Conservation (phyloP, 148 eudicot genomes). For the Polygonum aviculare region DNA sequence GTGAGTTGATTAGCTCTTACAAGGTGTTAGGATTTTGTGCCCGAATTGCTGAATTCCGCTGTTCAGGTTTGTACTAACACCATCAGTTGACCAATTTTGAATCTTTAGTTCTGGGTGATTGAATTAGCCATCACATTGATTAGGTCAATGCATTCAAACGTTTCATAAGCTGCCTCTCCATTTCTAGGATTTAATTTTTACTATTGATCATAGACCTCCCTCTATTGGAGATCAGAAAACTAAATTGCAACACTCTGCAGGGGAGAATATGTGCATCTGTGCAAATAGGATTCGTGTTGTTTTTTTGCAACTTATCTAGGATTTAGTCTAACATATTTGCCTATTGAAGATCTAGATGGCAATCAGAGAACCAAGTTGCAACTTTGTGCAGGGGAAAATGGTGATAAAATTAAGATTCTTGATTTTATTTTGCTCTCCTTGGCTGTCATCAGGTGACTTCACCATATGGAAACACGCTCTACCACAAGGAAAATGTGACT, state of each 20-base stretch:
- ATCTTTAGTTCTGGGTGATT: neutral
- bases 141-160: neutral
- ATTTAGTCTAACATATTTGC: neutral
- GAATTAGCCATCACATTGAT: neutral
- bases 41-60: neutral
- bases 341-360: neutral
- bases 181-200: neutral
- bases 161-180: neutral
- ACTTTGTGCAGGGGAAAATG: neutral
- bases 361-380: neutral
- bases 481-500: constrained; percentile 51
- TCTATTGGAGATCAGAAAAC: no score
- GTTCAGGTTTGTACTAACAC: neutral
- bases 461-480: constrained; percentile 51
- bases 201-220: no score
- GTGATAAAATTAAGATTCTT: neutral
- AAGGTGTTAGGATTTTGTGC: neutral
- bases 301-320: no score
- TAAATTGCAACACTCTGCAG: no score
- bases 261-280: no score
- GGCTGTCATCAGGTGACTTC: constrained; percentile 33
- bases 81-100: neutral
- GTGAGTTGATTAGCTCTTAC: neutral
- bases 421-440: neutral
- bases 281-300: no score